A percentile compares a stretch with the other conserved stretches of the same genome.
Evolutionary conservation across 352 stramenopile genomes (phyloP).

Genomic region (Phytopythium aichiense): DNA sequence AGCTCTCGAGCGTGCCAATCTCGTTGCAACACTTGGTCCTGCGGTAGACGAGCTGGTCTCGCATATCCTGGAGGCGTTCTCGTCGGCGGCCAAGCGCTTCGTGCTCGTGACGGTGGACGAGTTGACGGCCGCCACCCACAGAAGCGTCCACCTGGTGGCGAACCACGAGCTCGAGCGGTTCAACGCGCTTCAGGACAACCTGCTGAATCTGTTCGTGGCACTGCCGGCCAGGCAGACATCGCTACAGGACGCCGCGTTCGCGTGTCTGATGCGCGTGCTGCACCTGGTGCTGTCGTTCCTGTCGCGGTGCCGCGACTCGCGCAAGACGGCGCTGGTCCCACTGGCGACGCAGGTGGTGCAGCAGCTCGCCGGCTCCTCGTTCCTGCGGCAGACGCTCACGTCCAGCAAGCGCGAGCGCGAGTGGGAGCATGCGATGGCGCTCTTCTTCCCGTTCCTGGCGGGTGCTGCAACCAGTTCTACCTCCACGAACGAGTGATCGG

Average conservation of each 20-base stretch:
- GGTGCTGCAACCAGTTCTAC: not conserved
- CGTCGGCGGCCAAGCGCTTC: constrained; percentile 30
- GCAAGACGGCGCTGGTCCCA: constrained; percentile 31
- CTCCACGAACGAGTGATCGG: not conserved
- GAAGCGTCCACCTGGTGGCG: constrained; percentile 20
- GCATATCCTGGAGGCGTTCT: constrained; percentile 26
- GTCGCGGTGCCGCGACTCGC: constrained; percentile 30
- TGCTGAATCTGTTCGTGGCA: constrained; percentile 57
- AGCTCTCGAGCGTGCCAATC: constrained; percentile 30
- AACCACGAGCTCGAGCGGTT: constrained; percentile 45
- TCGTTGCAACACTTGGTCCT: constrained; percentile 21
- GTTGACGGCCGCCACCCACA: constrained; percentile 2
- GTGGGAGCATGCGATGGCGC: constrained; percentile 34
- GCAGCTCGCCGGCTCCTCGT: constrained; percentile 60
- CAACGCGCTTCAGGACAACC: constrained; percentile 55
- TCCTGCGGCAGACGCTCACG: constrained; percentile 50
- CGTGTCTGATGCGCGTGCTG: constrained; percentile 53
- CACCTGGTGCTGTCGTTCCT: constrained; percentile 61
- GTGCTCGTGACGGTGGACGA: constrained; percentile 38
- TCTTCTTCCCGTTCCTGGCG: constrained; percentile 29
- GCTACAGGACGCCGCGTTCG: constrained; percentile 36
- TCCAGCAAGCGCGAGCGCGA: constrained; percentile 44
- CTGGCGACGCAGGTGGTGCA: constrained; percentile 35
- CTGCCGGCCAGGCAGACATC: constrained; percentile 23
- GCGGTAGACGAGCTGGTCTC: constrained; percentile 22